A percentile compares a stretch with the other conserved stretches of the same genome.
These are phyloP conservation scores for Spizellomyces punctatus DNA, from an alignment of 192 early-diverging fungal genomes.

Conservation along the genomic window DNA sequence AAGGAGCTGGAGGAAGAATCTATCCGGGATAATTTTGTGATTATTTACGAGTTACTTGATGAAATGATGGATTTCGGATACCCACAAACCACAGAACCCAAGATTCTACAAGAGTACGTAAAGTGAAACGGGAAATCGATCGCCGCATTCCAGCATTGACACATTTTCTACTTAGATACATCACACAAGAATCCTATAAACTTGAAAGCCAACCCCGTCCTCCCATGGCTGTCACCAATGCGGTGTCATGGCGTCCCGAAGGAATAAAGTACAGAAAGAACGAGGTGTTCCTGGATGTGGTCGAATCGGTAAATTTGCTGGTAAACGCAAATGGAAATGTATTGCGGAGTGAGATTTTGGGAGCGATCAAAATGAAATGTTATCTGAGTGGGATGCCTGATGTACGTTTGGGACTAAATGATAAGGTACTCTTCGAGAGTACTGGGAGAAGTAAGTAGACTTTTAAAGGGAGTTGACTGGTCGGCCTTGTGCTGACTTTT, in stretches of 20 bases:
- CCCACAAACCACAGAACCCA: constrained; percentile 82
- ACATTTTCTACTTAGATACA: constrained; percentile 63
- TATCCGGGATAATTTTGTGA: constrained; percentile 58
- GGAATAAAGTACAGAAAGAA: constrained; percentile 98
- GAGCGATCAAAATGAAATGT: constrained; percentile 92
- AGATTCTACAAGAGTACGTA: constrained; percentile 68
- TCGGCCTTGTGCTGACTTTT: background rate
- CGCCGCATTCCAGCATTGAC: background rate
- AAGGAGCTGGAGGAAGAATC: constrained; percentile 82
- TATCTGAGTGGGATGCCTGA: constrained; percentile 98
- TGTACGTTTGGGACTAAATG: constrained; percentile 95
- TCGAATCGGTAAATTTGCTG: constrained; percentile 96
- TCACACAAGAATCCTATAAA: constrained; percentile 96
- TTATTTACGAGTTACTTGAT: constrained; percentile 61
- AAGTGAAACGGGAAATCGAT: background rate
- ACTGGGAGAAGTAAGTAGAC: constrained; percentile 68
- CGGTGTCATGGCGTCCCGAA: constrained; percentile 90
- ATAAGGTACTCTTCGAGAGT: constrained; percentile 94
- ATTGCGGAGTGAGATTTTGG: constrained; percentile 86
- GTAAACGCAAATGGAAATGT: constrained; percentile 85
- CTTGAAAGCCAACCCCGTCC: constrained; percentile 88
- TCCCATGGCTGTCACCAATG: constrained; percentile 83
- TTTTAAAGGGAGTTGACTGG: constrained; percentile 58
- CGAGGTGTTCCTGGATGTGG: constrained; percentile 98
- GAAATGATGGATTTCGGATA: constrained; percentile 75